These are phyloP conservation scores for Hypoxylon sp. DNA, from an alignment of 2,329 filamentous ascomycete species.

Conservation along the genomic window DNA sequence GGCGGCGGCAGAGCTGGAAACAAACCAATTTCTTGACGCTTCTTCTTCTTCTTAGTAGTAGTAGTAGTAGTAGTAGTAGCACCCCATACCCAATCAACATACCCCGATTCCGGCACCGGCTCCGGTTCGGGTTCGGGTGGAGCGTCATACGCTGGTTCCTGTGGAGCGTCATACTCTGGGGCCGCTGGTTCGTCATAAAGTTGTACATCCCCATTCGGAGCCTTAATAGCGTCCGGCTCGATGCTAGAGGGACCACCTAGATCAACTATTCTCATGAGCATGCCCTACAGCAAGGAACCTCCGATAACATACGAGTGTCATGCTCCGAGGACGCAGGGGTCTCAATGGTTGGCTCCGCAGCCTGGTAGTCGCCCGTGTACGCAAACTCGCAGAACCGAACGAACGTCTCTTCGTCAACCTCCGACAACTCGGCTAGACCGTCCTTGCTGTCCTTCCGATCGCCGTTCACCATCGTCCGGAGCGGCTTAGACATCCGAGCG, in stretches of 20 bases:
- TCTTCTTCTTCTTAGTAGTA: slow-evolving; percentile 1
- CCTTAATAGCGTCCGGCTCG: neutral
- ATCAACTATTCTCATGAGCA: neutral
- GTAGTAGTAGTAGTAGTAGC: too few relatives aligned
- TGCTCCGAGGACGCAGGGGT: neutral
- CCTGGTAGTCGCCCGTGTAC: slow-evolving; percentile 57
- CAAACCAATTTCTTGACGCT: neutral
- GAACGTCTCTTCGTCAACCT: slow-evolving; percentile 58
- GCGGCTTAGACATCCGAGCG: slow-evolving; percentile 52
- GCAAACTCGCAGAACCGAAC: slow-evolving; percentile 58
- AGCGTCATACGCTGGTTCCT: neutral
- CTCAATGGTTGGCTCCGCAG: slow-evolving; percentile 39
- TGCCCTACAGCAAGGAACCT: neutral
- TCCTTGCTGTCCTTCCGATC: slow-evolving; percentile 54
- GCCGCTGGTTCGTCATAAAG: too few relatives aligned
- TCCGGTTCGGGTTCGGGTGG: neutral
- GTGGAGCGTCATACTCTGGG: too few relatives aligned
- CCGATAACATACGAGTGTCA: slow-evolving; percentile 1
- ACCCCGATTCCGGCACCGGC: too few relatives aligned
- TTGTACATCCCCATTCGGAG: too few relatives aligned
- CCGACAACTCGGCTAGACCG: slow-evolving; percentile 52
- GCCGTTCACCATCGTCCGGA: slow-evolving; percentile 55
- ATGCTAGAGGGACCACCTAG: neutral
- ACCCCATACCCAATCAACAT: too few relatives aligned
- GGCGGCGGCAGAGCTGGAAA: neutral